Conservation (phyloP, 1,139 yeast genomes). For the Geotrichum histeridarum region DNA sequence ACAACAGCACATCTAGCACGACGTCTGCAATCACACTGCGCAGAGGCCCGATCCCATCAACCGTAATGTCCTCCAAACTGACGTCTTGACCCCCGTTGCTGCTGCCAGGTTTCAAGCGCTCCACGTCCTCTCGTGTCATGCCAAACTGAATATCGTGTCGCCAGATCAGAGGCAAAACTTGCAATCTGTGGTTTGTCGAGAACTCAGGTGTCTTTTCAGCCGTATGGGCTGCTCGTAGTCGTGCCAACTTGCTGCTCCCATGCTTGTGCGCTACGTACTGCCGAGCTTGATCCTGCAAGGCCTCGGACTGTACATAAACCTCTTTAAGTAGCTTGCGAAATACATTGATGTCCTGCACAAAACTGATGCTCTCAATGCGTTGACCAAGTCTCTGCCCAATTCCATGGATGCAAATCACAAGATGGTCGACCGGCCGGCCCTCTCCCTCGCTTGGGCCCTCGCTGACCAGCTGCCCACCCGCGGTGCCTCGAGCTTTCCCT, state of each 20-base stretch:
- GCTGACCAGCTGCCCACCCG: conserved; percentile 8
- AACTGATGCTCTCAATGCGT: conserved; percentile 71
- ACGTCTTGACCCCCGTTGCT: conserved; percentile 43
- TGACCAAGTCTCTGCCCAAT: conserved; percentile 81
- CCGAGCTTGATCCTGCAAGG: conserved; percentile 30
- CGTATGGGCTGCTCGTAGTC: neutral
- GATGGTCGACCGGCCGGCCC: conserved; percentile 54
- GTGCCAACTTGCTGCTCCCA: conserved; percentile 5
- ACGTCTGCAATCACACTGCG: conserved; percentile 79
- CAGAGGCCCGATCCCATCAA: conserved; percentile 70
- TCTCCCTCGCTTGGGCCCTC: conserved; percentile 17
- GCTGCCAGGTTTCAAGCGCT: conserved; percentile 22
- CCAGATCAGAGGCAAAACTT: conserved; percentile 45
- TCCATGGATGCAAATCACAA: conserved; percentile 81
- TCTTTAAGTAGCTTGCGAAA: conserved; percentile 60
- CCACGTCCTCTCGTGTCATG: conserved; percentile 20
- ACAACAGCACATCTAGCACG: conserved; percentile 72
- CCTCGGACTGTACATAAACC: conserved; percentile 48
- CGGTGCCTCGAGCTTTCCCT: conserved; percentile 1
- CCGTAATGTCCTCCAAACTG: conserved; percentile 60
- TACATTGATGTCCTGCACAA: conserved; percentile 73
- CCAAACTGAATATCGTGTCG: conserved; percentile 31
- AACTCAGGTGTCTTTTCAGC: neutral
- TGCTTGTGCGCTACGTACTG: conserved; percentile 4
- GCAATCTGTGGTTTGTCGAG: conserved; percentile 50